phyloP scores from a whole-genome alignment of 106 monocot species.

The Vanilla planifolia region DNA sequence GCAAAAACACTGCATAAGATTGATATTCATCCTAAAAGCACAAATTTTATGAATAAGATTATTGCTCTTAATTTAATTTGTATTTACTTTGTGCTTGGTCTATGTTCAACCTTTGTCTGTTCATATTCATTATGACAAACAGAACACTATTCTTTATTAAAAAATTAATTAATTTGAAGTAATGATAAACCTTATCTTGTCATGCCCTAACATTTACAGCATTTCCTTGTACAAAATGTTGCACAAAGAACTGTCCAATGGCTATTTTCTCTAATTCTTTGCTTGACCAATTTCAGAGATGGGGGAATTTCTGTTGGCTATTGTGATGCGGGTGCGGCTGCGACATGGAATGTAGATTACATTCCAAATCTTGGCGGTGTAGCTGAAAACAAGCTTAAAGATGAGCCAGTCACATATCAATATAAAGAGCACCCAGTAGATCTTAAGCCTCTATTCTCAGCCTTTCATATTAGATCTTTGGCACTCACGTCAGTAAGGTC shows the following conservation, averaged over 20 bases:
- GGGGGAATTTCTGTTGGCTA: constrained; percentile 47
- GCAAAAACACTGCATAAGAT: no score
- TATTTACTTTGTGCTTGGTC: no score
- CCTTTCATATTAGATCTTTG: constrained; percentile 65
- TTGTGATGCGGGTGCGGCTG: constrained; percentile 73
- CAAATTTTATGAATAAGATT: no score
- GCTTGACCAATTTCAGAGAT: constrained; percentile 32
- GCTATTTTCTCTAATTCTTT: background rate
- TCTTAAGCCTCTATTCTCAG: constrained; percentile 82
- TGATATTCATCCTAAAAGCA: no score
- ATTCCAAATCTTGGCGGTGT: constrained; percentile 17
- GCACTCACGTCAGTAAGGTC: constrained; percentile 76
- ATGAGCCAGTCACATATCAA: constrained; percentile 17
- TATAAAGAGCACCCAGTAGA: constrained; percentile 70
- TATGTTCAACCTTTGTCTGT: no score
- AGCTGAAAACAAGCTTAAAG: constrained; percentile 9
- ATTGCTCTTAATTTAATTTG: no score
- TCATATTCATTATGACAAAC: no score
- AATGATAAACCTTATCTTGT: no score
- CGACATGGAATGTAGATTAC: constrained; percentile 22
- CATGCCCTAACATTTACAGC: no score
- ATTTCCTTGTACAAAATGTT: no score
- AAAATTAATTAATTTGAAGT: no score
- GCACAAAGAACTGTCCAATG: background rate
- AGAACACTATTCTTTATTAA: no score